Base-by-base conservation (phyloP, 2,329 filamentous ascomycete species). In the Sarocladiaceae sp. region DNA sequence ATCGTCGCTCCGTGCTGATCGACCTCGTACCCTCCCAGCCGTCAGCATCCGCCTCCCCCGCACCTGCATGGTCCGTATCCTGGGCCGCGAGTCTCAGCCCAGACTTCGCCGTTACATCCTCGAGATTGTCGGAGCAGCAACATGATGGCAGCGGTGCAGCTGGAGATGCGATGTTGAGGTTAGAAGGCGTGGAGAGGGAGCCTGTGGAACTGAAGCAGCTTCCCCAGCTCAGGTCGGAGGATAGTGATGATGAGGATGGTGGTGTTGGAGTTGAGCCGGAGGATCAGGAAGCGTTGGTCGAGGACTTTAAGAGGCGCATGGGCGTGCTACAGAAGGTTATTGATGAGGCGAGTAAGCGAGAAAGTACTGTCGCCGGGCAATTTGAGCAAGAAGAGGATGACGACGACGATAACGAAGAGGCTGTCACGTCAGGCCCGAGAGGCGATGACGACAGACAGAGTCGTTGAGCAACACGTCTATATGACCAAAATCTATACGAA, bases 71-170 rank as follows among this genome's bases (percentile, higher is more conserved):
- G 66, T 67, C 69, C 23, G 80, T 97, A 1, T 73, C 80, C 0
- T 83, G 82, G 53, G 87, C 88, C 1, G 83, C 87, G 37, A 91
- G 86, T 56, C 71, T 97, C 12, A 87, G 83, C 8, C 72, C 84
- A 0, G 80, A 86, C 48, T 97, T 93, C 85, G 80, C 83, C 44
- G 73, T 82, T 40, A 75, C 75, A 1, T 69, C 68, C 40, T 69
- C 76, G 13, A 68, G 66, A 50, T 62, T 83, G 39, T 58, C 63
- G 13, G 68, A 69, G 18, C 74, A 69, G 47, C 73, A 76, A 59
- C 71, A 70, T 50, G 69, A 67, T 31, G 65, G 62, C 20, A 59
- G 59, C 31, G 57, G 63, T 49, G 53, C 37, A 15, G 58, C 62
- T 57, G 60, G 64, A 35, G 60, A 62, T 2, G 54, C 63, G 2